These are phyloP conservation scores for Heimioporus sp. DNA, from an alignment of 768 basidiomycete genomes.

Conservation along the genomic window DNA sequence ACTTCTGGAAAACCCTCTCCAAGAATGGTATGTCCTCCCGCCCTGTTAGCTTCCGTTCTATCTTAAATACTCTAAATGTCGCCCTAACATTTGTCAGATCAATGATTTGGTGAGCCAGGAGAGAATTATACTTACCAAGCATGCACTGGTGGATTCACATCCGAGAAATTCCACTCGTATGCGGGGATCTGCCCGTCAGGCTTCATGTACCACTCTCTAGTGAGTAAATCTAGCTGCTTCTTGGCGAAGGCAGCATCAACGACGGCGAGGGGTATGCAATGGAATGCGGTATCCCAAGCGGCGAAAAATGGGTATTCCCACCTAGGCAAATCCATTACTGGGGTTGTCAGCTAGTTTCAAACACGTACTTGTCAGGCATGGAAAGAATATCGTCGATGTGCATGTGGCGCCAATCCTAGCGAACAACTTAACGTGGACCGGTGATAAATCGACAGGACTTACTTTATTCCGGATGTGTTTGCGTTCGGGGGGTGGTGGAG, in stretches of 20 bases:
- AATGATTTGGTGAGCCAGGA: not conserved
- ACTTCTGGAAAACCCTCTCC: conserved; percentile 97
- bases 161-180: conserved; percentile 99
- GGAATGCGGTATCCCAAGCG: conserved; percentile 99
- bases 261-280: conserved; percentile 95
- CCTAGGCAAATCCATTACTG: conserved; percentile 34
- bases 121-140: conserved; percentile 63
- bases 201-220: conserved; percentile 99
- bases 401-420: conserved; percentile 92
- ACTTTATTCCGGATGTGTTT: conserved; percentile 84
- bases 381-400: conserved; percentile 94
- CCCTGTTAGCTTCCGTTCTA: conserved; percentile 94
- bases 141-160: conserved; percentile 98
- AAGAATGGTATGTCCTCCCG: conserved; percentile 88
- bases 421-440: not conserved
- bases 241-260: conserved; percentile 96
- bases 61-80: conserved; percentile 98
- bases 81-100: conserved; percentile 51
- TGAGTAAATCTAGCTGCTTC: conserved; percentile 94
- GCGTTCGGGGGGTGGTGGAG: conserved; percentile 87
- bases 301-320: conserved; percentile 99
- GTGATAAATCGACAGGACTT: conserved; percentile 19
- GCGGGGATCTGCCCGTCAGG: conserved; percentile 98
- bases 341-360: not conserved
- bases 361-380: conserved; percentile 93